Evolutionary conservation across 805 yeast species (phyloP), one percentile per base, ranked within the genome.

Genomic region (Yamadazyma endophytica): DNA sequence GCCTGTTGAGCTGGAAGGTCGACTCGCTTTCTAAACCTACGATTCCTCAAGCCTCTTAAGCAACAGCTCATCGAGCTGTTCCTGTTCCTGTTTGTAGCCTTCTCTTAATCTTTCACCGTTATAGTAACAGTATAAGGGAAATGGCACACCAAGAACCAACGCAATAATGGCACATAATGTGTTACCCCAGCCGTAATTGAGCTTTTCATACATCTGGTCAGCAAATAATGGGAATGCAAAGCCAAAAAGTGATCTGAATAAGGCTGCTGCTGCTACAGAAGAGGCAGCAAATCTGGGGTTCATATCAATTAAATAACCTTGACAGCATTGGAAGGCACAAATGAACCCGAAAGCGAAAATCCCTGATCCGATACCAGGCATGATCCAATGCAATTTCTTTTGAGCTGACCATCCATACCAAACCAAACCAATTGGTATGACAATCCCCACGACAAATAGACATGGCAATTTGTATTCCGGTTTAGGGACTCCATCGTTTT

Each of bases 321-420:
- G 68, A 24, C 56, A 53, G 1, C 59, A 43, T 38, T 60, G 68
- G 42, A 62, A 62, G 5, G 56, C 67, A 24, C 61, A 54, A 14
- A 61, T 56, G 17, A 62, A 46, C 1, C 60, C 54, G 38, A 61
- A 58, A 2, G 64, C 60, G 46, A 61, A 62, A 12, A 62, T 50
- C 1, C 49, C 65, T 9, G 58, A 42, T 1, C 68, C 69, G 17
- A 61, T 42, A 14, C 54, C 48, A 3, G 68, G 64, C 51, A 59
- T 53, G 14, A 61, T 56, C 68, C 68, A 62, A 33, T 51, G 65
- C 11, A 59, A 37, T 35, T 57, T 44, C 22, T 44, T 45, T 31
- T 62, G 47, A 8, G 56, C 65, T 8, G 64, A 55, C 68, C 69
- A 62, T 12, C 69, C 69, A 38, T 55, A 62, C 54, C 62, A 52